phyloP scores from a whole-genome alignment of 108 stramenopile species.

The Fistulifera pelliculosa region DNA sequence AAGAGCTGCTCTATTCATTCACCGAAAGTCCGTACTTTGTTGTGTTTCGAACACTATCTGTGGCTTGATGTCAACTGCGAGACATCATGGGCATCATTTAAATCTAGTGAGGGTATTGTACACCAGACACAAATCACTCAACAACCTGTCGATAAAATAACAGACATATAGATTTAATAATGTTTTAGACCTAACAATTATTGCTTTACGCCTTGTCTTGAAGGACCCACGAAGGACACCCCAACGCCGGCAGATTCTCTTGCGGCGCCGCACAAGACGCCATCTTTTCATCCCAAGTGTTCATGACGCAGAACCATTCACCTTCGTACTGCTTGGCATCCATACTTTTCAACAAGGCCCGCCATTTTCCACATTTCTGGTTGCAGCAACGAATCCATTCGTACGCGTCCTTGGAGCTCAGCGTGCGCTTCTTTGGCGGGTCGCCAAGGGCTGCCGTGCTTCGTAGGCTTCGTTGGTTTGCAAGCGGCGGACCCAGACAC shows the following conservation, averaged over 20 bases:
- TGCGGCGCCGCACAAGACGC: conserved; percentile 85
- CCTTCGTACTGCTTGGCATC: conserved; percentile 53
- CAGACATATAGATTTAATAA: too few species aligned
- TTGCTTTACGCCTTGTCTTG: conserved; percentile 42
- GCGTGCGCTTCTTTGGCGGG: conserved; percentile 49
- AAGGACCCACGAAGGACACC: conserved; percentile 84
- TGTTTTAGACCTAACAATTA: too few species aligned
- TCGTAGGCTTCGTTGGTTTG: conserved; percentile 78
- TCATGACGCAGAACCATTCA: conserved; percentile 91
- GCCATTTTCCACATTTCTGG: conserved; percentile 79
- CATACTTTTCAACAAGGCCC: conserved; percentile 69
- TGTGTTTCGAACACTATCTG: too few species aligned
- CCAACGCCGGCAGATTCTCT: conserved; percentile 77
- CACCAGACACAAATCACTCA: too few species aligned
- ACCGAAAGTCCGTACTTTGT: too few species aligned
- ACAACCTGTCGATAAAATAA: too few species aligned
- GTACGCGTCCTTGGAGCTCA: conserved; percentile 66
- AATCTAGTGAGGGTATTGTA: too few species aligned
- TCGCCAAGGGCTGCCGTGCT: conserved; percentile 54
- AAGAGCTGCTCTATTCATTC: too few species aligned
- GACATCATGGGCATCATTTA: too few species aligned
- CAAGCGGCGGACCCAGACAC: conserved; percentile 77
- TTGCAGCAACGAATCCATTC: conserved; percentile 88
- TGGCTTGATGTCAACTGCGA: too few species aligned
- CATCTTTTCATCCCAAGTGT: conserved; percentile 85